Percentiles rank a stretch among this genome's conserved stretches.
phyloP scores from a whole-genome alignment of 202 grass and related monocot species.

The Brachypodium distachyon region DNA sequence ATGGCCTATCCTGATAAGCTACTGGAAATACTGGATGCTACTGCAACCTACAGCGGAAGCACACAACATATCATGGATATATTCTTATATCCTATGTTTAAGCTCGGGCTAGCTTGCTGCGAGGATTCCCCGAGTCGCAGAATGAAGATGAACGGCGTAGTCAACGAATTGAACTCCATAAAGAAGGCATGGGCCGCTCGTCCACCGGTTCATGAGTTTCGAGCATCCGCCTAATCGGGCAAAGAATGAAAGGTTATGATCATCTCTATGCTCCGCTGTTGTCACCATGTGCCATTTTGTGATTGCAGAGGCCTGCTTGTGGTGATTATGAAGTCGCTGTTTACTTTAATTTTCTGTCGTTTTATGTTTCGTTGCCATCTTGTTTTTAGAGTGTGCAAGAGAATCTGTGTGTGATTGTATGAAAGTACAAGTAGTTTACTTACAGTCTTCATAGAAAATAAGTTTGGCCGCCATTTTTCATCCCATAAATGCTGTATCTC shows the following conservation, averaged over 20 bases:
- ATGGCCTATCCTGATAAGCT: neutral
- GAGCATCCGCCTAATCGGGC: neutral
- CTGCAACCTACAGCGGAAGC: neutral
- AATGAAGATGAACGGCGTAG: constrained; percentile 15
- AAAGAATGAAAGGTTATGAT: neutral
- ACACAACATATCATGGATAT: constrained; percentile 1
- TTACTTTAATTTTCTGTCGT: neutral
- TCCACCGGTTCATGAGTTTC: neutral
- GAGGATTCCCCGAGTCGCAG: constrained; percentile 5
- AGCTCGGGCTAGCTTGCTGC: constrained; percentile 12
- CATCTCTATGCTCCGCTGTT: neutral
- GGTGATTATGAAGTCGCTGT: neutral
- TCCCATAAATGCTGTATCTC: neutral
- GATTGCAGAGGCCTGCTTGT: neutral
- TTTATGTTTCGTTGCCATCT: neutral
- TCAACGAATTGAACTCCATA: constrained; percentile 6
- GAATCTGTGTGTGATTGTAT: neutral
- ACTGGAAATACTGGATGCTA: constrained; percentile 4
- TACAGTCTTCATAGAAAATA: neutral
- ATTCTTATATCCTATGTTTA: constrained; percentile 12
- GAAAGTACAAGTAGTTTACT: too few species aligned
- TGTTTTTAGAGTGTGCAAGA: neutral
- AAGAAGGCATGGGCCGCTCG: neutral
- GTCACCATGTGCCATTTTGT: neutral
- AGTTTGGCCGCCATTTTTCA: neutral